phyloP scores from a whole-genome alignment of 148 eudicot genomes.

The Rhododendron simsii region DNA sequence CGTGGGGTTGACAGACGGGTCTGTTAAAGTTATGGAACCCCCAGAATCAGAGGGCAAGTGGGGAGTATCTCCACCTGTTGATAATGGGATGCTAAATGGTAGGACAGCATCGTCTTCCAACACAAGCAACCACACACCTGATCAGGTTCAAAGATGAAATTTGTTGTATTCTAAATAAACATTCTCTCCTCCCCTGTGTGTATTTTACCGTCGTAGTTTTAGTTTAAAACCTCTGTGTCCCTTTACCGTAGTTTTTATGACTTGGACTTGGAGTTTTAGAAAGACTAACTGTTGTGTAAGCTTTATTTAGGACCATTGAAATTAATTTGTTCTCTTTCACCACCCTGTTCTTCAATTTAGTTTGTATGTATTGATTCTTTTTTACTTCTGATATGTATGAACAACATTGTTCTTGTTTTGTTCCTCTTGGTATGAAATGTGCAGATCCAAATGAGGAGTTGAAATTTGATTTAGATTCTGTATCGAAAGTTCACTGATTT shows the following conservation, averaged over 20 bases:
- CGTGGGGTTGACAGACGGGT: constrained; percentile 66
- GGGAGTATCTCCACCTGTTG: constrained; percentile 71
- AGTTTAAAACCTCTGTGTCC: not conserved
- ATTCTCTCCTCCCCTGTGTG: not conserved
- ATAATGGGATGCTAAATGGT: constrained; percentile 60
- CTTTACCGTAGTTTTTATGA: constrained; percentile 2
- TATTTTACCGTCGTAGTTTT: constrained; percentile 25
- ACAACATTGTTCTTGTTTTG: not conserved
- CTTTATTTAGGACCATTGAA: constrained; percentile 6
- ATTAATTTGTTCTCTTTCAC: not conserved
- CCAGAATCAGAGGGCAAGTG: constrained; percentile 71
- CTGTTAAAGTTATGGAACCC: constrained; percentile 82
- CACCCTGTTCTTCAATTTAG: not conserved
- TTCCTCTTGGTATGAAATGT: not conserved
- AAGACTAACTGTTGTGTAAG: not conserved
- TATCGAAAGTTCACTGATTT: not conserved
- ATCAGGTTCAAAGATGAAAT: constrained; percentile 63
- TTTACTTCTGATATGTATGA: not conserved
- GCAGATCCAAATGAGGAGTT: not conserved
- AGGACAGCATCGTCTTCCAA: constrained; percentile 65
- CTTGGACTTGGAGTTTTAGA: not conserved
- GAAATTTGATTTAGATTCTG: not conserved
- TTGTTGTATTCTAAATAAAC: constrained; percentile 11
- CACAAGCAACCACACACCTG: constrained; percentile 61
- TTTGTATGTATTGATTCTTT: constrained; percentile 6